phyloP scores from a whole-genome alignment of 371 early-diverging fungal species.

The Circinella minor region DNA sequence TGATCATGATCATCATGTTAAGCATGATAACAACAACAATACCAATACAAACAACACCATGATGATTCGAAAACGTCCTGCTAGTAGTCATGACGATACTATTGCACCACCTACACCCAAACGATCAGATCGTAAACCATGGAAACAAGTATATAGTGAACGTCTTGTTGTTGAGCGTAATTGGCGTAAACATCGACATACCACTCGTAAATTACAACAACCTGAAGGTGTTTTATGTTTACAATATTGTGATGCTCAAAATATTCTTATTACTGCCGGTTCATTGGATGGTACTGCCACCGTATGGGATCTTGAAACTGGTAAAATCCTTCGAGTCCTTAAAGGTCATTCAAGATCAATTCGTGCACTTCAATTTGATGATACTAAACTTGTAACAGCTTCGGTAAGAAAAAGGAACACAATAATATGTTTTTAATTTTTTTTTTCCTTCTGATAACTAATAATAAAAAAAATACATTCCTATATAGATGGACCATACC shows the following conservation, averaged over 20 bases:
- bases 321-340: slow-evolving; percentile 71
- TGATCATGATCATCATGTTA: no score
- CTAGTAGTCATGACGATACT: slow-evolving; percentile 1
- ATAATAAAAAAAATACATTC: background rate
- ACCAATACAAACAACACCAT: background rate
- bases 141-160: slow-evolving; percentile 87
- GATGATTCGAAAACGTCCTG: no score
- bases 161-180: slow-evolving; percentile 82
- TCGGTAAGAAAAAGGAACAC: slow-evolving; percentile 36
- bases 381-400: slow-evolving; percentile 83
- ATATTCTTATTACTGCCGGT: slow-evolving; percentile 75
- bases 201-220: slow-evolving; percentile 25
- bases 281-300: slow-evolving; percentile 80
- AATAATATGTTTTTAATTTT: background rate
- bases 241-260: slow-evolving; percentile 78
- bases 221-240: slow-evolving; percentile 85
- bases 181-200: slow-evolving; percentile 77
- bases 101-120: background rate
- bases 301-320: slow-evolving; percentile 84
- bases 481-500: slow-evolving; percentile 76
- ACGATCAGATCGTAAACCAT: slow-evolving; percentile 43
- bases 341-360: slow-evolving; percentile 89
- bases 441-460: background rate
- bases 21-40: slow-evolving; percentile 13
- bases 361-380: slow-evolving; percentile 85